Evolutionary conservation across 208 protist species (phyloP).

Genomic region (Zelonia costaricensis): DNA sequence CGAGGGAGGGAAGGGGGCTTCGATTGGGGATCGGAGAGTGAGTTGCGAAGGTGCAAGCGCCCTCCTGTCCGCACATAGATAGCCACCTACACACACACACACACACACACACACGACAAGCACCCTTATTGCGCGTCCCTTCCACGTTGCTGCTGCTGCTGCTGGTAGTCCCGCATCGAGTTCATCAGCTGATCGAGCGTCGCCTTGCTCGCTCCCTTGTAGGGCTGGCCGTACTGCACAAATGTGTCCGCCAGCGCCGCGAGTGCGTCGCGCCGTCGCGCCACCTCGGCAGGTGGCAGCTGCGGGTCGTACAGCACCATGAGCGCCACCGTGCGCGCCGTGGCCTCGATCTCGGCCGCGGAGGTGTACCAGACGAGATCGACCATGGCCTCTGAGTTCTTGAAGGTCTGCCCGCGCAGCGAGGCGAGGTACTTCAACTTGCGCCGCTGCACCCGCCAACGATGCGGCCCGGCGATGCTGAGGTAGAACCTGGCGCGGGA

Average conservation of each 20-base stretch:
- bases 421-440: conserved; percentile 44
- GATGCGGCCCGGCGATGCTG: conserved; percentile 39
- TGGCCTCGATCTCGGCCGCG: conserved; percentile 68
- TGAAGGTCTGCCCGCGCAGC: conserved; percentile 70
- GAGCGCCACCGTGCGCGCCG: conserved; percentile 61
- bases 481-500: conserved; percentile 24
- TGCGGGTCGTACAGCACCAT: conserved; percentile 55
- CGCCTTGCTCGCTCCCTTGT: conserved; percentile 74
- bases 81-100: neutral
- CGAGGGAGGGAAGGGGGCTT: no score
- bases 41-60: no score
- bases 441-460: conserved; percentile 27
- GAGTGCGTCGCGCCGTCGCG: conserved; percentile 54
- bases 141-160: conserved; percentile 53
- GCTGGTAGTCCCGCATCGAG: conserved; percentile 76
- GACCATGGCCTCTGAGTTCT: conserved; percentile 74
- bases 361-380: conserved; percentile 81
- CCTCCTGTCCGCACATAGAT: no score
- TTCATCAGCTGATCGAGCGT: conserved; percentile 83
- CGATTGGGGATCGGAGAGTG: no score
- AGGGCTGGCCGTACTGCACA: conserved; percentile 63
- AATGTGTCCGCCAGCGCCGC: conserved; percentile 58
- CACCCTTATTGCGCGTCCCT: conserved; percentile 25
- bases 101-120: neutral
- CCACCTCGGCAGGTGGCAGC: conserved; percentile 28